These are phyloP conservation scores for Piper longum DNA, from an alignment of 164 flowering plant genomes.

Conservation along the genomic window DNA sequence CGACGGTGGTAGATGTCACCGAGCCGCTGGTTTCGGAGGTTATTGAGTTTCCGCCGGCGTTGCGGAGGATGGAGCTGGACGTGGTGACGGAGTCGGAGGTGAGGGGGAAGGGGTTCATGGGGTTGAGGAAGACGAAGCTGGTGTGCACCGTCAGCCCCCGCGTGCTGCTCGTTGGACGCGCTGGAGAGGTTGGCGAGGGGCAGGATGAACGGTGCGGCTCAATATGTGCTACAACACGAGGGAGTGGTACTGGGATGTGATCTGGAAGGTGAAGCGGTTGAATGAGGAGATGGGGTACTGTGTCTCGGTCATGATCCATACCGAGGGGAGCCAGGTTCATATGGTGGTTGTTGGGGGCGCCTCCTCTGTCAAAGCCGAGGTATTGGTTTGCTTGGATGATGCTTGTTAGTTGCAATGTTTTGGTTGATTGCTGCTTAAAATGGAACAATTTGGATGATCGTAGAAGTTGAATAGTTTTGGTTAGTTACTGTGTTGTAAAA, in stretches of 20 bases:
- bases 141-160: constrained; percentile 77
- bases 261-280: constrained; percentile 54
- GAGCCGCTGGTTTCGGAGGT: no score
- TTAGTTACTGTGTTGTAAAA: no score
- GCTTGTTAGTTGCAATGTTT: no score
- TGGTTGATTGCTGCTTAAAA: no score
- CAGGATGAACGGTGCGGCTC: constrained; percentile 77
- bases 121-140: constrained; percentile 78
- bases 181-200: constrained; percentile 51
- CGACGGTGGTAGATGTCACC: no score
- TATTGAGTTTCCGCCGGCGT: no score
- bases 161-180: constrained; percentile 42
- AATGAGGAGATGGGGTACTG: constrained; percentile 67
- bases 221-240: constrained; percentile 69
- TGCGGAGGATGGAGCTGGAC: constrained; percentile 27
- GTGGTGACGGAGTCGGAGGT: constrained; percentile 49
- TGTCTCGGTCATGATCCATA: constrained; percentile 72
- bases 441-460: no score
- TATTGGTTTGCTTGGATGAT: constrained; percentile 2
- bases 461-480: no score
- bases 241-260: constrained; percentile 69
- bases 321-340: constrained; percentile 69
- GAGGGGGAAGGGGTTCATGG: constrained; percentile 62
- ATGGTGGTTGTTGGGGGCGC: constrained; percentile 58
- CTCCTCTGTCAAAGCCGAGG: constrained; percentile 54